Conservation (phyloP, 495 filamentous ascomycete genomes). For the Penicillium ucsense region DNA sequence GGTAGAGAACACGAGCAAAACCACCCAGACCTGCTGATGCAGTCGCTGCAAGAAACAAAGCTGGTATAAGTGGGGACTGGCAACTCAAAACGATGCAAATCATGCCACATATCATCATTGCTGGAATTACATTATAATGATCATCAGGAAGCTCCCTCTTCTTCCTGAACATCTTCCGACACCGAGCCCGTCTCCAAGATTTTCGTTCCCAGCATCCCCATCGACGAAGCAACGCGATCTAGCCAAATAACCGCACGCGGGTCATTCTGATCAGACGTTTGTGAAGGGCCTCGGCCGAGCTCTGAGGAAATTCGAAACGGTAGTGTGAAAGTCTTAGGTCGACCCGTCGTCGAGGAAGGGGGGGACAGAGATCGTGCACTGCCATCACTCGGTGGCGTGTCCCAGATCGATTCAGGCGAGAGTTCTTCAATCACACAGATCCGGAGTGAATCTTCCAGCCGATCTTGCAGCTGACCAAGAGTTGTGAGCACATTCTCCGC, state of each 20-base stretch:
- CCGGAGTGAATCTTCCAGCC: slow-evolving; percentile 6
- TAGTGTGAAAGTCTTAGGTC: slow-evolving; percentile 2
- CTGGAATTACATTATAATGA: no score
- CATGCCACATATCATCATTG: no score
- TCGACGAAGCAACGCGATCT: slow-evolving; percentile 30
- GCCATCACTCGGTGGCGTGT: slow-evolving; percentile 5
- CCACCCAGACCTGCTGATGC: no score
- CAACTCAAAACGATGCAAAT: no score
- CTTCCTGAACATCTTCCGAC: not conserved
- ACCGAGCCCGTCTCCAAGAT: not conserved
- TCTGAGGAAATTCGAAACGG: slow-evolving; percentile 23
- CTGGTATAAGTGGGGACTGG: no score
- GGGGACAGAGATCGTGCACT: slow-evolving; percentile 5
- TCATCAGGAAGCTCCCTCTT: not conserved
- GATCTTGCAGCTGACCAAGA: slow-evolving; percentile 7
- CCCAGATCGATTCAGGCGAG: slow-evolving; percentile 7
- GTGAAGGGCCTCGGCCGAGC: slow-evolving; percentile 16
- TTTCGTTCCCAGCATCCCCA: slow-evolving; percentile 22
- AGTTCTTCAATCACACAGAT: slow-evolving; percentile 6
- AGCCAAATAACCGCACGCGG: slow-evolving; percentile 23
- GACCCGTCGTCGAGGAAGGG: not conserved
- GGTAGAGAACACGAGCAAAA: no score
- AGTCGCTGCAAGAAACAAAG: no score
- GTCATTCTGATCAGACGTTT: slow-evolving; percentile 12
- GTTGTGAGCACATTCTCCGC: slow-evolving; percentile 16